Conservation (phyloP, 2,329 filamentous ascomycete species). For the Cladorrhinum sp. region DNA sequence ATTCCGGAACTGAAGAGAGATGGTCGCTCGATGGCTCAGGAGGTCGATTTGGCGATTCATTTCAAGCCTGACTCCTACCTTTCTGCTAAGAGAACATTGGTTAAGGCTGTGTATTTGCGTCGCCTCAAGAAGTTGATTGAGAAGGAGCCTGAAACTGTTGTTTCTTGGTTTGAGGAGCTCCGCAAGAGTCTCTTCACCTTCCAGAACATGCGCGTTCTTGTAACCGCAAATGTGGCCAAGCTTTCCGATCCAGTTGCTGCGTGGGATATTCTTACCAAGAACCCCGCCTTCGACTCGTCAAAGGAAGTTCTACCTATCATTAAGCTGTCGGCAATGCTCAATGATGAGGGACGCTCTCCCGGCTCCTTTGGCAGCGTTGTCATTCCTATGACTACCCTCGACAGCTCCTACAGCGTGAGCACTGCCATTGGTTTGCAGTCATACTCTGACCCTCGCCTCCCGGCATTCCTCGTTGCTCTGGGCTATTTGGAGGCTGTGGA, state of each 20-base stretch:
- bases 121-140: constrained; percentile 77
- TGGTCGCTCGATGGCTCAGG: constrained; percentile 64
- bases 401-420: constrained; percentile 84
- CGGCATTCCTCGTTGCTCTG: constrained; percentile 81
- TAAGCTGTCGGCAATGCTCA: constrained; percentile 68
- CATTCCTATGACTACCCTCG: constrained; percentile 86
- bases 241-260: constrained; percentile 72
- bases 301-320: constrained; percentile 67
- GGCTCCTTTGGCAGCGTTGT: constrained; percentile 73
- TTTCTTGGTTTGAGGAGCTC: constrained; percentile 74
- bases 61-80: constrained; percentile 72
- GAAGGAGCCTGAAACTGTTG: constrained; percentile 69
- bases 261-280: constrained; percentile 65
- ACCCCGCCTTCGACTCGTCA: constrained; percentile 45
- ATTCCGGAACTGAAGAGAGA: constrained; percentile 89
- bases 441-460: constrained; percentile 72
- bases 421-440: constrained; percentile 71
- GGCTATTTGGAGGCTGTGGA: constrained; percentile 92
- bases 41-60: constrained; percentile 75
- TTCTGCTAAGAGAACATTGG: constrained; percentile 76
- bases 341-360: constrained; percentile 68
- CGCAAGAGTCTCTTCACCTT: constrained; percentile 75
- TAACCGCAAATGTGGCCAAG: constrained; percentile 75
- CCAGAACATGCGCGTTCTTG: constrained; percentile 80
- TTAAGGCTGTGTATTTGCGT: constrained; percentile 84